These are phyloP conservation scores for Maudiozyma humilis DNA, from an alignment of 1,139 yeast species.

Conservation along the genomic window DNA sequence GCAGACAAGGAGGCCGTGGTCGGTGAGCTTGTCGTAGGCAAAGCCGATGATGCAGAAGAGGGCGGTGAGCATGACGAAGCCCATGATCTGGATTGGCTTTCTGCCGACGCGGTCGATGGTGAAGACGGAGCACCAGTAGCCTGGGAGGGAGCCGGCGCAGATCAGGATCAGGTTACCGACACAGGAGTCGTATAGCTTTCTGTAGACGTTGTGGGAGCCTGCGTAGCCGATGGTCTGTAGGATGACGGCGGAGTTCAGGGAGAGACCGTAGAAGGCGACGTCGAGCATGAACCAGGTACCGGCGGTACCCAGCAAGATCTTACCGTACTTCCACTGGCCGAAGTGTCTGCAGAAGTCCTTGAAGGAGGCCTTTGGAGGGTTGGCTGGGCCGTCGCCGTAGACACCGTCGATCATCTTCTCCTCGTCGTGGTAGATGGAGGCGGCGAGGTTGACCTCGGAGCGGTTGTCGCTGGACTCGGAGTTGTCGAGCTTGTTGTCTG, in stretches of 20 bases:
- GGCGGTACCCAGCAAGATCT: constrained; percentile 84
- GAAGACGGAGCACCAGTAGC: constrained; percentile 77
- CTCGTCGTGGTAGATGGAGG: constrained; percentile 4
- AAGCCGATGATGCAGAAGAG: constrained; percentile 62
- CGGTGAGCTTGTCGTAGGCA: constrained; percentile 59
- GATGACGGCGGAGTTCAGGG: constrained; percentile 69
- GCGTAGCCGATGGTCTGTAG: constrained; percentile 83
- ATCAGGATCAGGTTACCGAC: constrained; percentile 83
- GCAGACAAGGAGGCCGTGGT: constrained; percentile 61
- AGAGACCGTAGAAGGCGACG: constrained; percentile 88
- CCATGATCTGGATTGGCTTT: constrained; percentile 68
- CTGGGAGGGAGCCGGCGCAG: constrained; percentile 89
- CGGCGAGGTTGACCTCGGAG: not conserved
- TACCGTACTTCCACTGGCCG: constrained; percentile 81
- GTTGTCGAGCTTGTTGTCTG: constrained; percentile 23
- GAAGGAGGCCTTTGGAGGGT: constrained; percentile 35
- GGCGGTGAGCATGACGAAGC: constrained; percentile 60
- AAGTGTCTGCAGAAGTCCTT: constrained; percentile 63
- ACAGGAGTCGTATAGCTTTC: constrained; percentile 61
- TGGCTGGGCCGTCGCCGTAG: not conserved
- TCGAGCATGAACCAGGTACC: constrained; percentile 95
- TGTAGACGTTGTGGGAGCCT: constrained; percentile 52
- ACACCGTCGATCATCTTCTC: constrained; percentile 3
- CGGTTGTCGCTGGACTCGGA: not conserved
- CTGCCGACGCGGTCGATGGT: constrained; percentile 74